Evolutionary conservation across 208 protist genomes (phyloP).

Genomic region (Crithidia thermophila): DNA sequence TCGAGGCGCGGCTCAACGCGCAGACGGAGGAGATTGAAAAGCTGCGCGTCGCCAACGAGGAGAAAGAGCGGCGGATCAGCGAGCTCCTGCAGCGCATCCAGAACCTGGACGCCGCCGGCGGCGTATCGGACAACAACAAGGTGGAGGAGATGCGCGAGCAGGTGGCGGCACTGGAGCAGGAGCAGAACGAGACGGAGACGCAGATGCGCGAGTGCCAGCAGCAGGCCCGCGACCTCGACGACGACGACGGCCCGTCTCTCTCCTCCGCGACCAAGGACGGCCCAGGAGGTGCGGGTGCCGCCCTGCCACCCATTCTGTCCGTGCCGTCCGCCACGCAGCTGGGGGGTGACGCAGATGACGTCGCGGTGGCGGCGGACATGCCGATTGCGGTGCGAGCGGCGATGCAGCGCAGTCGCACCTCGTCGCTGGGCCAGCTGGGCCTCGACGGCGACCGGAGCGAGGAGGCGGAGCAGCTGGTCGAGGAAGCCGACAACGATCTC

Average conservation of each 20-base stretch:
- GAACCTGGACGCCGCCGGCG: slow-evolving; percentile 16
- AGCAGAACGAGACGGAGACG: slow-evolving; percentile 43
- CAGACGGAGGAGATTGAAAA: slow-evolving; percentile 62
- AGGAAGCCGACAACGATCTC: slow-evolving; percentile 16
- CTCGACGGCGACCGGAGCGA: background rate
- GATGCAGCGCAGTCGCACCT: slow-evolving; percentile 14
- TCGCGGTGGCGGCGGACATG: slow-evolving; percentile 4
- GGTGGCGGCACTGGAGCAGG: slow-evolving; percentile 65
- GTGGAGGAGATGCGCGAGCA: slow-evolving; percentile 61
- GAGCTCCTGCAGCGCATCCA: slow-evolving; percentile 62
- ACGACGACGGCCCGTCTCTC: slow-evolving; percentile 20
- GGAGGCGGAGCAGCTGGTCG: background rate
- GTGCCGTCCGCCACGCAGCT: background rate
- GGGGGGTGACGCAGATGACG: background rate
- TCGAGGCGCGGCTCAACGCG: slow-evolving; percentile 52
- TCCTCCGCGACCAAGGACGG: slow-evolving; percentile 7
- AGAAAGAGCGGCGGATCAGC: slow-evolving; percentile 71
- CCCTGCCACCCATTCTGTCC: too few relatives aligned
- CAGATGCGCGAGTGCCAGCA: slow-evolving; percentile 32
- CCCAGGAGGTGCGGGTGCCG: too few relatives aligned
- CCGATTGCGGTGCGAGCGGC: slow-evolving; percentile 18
- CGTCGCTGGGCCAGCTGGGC: slow-evolving; percentile 5
- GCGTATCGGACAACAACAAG: slow-evolving; percentile 17
- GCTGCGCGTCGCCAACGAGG: slow-evolving; percentile 55
- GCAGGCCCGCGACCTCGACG: slow-evolving; percentile 8